Percentiles rank a stretch among this genome's conserved stretches.
Evolutionary conservation across 2,329 filamentous ascomycete species (phyloP).

Genomic region (Orbilia ellipsospora): DNA sequence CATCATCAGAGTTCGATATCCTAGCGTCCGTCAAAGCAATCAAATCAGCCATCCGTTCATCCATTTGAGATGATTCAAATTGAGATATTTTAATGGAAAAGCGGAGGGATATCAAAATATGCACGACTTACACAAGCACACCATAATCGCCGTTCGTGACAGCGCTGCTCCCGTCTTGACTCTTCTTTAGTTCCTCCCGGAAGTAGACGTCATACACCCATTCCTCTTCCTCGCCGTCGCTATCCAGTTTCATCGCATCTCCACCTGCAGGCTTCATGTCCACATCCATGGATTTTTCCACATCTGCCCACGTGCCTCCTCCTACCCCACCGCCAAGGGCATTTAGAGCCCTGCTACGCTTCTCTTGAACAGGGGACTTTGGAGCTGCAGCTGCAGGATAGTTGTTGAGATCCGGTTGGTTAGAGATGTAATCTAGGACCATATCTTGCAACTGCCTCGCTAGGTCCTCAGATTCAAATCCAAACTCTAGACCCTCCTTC

Average conservation of each 20-base stretch:
- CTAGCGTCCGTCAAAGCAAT: slow-evolving; percentile 8
- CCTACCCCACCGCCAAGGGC: slow-evolving; percentile 58
- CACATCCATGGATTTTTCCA: slow-evolving; percentile 50
- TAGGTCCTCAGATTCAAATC: slow-evolving; percentile 55
- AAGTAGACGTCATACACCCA: slow-evolving; percentile 59
- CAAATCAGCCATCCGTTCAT: neutral
- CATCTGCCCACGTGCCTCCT: slow-evolving; percentile 58
- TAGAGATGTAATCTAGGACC: slow-evolving; percentile 58
- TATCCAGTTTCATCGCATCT: slow-evolving; percentile 52
- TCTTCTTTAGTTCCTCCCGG: slow-evolving; percentile 57
- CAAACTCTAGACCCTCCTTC: slow-evolving; percentile 44
- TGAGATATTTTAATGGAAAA: neutral
- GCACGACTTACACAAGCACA: slow-evolving; percentile 46
- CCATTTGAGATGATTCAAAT: no score
- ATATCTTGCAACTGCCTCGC: slow-evolving; percentile 58
- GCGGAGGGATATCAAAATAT: neutral
- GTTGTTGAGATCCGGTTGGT: slow-evolving; percentile 56
- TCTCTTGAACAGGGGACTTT: slow-evolving; percentile 47
- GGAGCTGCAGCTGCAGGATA: slow-evolving; percentile 44
- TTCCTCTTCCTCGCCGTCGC: slow-evolving; percentile 56
- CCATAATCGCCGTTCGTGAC: slow-evolving; percentile 54
- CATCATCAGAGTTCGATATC: slow-evolving; percentile 57
- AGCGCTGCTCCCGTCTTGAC: slow-evolving; percentile 37
- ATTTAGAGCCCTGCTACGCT: slow-evolving; percentile 37
- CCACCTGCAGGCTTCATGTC: slow-evolving; percentile 26